phyloP scores from a whole-genome alignment of 345 rosid species.

The Lumnitzera racemosa region DNA sequence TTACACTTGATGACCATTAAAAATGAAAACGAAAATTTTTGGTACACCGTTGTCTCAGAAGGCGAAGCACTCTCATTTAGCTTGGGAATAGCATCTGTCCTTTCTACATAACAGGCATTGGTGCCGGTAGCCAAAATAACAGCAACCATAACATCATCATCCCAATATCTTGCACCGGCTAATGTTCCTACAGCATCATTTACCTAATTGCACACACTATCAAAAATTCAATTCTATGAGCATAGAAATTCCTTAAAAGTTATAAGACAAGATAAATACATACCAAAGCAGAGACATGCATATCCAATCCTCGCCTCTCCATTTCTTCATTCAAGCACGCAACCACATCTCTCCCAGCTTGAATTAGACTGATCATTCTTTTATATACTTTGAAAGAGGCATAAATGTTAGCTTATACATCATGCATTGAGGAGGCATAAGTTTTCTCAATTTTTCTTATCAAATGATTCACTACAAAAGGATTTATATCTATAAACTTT shows the following conservation, averaged over 20 bases:
- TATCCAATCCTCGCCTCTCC: constrained; percentile 52
- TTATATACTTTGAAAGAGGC: not conserved
- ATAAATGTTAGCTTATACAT: too few species aligned
- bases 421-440: too few species aligned
- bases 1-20: not conserved
- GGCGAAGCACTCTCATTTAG: constrained; percentile 26
- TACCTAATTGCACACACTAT: constrained; percentile 29
- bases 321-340: constrained; percentile 82
- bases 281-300: constrained; percentile 82
- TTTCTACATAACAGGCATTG: constrained; percentile 85
- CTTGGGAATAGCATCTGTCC: constrained; percentile 57
- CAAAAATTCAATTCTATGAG: not conserved
- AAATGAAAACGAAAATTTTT: not conserved
- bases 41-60: constrained; percentile 46
- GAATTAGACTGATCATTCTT: constrained; percentile 8
- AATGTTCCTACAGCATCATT: constrained; percentile 77
- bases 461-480: too few species aligned
- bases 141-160: constrained; percentile 76
- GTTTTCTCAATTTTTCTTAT: too few species aligned
- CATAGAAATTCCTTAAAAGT: not conserved
- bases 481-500: too few species aligned
- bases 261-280: not conserved
- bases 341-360: constrained; percentile 77
- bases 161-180: constrained; percentile 81
- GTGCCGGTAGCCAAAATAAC: constrained; percentile 94